Conservation (phyloP, 345 rosid species). For the Eucalyptus brandiana region DNA sequence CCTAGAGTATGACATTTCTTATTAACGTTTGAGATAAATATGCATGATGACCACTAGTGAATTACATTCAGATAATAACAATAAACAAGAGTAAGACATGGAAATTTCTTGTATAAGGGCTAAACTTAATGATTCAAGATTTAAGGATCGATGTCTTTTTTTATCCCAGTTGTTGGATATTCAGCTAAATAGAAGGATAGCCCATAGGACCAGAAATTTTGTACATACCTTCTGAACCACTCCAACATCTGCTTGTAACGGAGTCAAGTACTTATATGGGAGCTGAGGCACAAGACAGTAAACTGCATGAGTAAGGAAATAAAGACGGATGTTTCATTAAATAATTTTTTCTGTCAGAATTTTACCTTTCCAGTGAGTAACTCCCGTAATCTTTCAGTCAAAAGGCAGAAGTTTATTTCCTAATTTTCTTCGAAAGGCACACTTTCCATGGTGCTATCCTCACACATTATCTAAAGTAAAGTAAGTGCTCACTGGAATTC, state of each 20-base stretch:
- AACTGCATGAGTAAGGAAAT: background rate
- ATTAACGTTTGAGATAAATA: background rate
- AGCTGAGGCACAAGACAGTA: slow-evolving; percentile 40
- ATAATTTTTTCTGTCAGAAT: background rate
- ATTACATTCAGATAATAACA: background rate
- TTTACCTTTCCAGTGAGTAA: slow-evolving; percentile 83
- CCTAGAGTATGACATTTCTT: background rate
- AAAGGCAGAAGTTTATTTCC: background rate
- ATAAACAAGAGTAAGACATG: background rate
- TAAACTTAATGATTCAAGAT: background rate
- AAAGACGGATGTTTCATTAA: background rate
- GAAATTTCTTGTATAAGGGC: background rate
- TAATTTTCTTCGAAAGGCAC: background rate
- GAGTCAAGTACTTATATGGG: slow-evolving; percentile 90
- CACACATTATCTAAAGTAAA: background rate
- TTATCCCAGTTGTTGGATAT: background rate
- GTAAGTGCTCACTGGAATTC: background rate
- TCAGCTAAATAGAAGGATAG: background rate
- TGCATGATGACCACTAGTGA: background rate
- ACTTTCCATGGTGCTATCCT: background rate
- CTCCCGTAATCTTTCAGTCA: slow-evolving; percentile 49
- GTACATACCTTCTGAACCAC: slow-evolving; percentile 84
- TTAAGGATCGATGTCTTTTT: background rate
- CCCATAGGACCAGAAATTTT: background rate
- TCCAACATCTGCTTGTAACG: slow-evolving; percentile 93